phyloP scores from a whole-genome alignment of 768 basidiomycete genomes.

The Mrakia blollopis region DNA sequence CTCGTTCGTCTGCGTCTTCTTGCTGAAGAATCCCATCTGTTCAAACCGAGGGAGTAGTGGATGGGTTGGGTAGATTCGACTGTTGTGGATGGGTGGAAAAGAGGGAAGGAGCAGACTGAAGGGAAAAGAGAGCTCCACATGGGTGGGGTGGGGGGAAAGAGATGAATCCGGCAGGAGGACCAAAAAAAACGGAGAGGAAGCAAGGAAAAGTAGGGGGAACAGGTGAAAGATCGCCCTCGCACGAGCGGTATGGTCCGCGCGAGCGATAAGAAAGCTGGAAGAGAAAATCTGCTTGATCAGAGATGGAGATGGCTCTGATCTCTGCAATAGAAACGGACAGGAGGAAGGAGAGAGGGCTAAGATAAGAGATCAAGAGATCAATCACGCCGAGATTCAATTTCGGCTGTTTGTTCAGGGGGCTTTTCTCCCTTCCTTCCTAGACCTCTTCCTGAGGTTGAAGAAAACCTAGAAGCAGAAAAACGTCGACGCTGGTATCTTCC shows the following conservation, averaged over 20 bases:
- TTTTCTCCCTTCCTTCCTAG: too few species aligned
- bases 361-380: too few species aligned
- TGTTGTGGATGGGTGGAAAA: neutral
- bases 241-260: neutral
- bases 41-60: too few species aligned
- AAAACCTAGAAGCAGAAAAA: too few species aligned
- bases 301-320: too few species aligned
- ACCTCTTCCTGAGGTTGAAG: too few species aligned
- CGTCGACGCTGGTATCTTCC: too few species aligned
- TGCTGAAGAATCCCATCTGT: conserved; percentile 12
- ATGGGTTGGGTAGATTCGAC: neutral
- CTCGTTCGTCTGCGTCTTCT: conserved; percentile 2
- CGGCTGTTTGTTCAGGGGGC: too few species aligned
- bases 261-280: neutral
- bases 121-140: neutral
- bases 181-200: neutral
- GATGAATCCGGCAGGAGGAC: neutral
- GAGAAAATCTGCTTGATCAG: too few species aligned
- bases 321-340: too few species aligned
- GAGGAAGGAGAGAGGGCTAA: too few species aligned
- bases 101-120: neutral
- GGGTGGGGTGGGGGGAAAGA: neutral
- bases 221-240: neutral
- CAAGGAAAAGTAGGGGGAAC: neutral
- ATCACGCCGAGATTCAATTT: too few species aligned